These are phyloP conservation scores for Candida anglica DNA, from an alignment of 805 yeast species.

Conservation along the genomic window DNA sequence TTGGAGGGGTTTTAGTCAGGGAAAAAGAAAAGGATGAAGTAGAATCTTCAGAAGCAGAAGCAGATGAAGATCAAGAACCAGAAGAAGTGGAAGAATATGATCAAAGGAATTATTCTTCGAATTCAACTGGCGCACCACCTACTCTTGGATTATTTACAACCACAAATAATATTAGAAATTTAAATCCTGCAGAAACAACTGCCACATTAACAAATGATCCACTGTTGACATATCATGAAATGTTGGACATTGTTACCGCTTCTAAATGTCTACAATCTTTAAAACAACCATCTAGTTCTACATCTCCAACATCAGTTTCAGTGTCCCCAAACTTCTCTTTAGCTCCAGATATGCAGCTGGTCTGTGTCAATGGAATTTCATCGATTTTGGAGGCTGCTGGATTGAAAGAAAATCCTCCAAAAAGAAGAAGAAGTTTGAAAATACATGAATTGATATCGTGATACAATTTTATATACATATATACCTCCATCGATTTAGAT, in stretches of 20 bases:
- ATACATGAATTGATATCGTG: conserved; percentile 27
- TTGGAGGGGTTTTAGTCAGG: no score
- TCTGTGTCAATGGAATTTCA: conserved; percentile 18
- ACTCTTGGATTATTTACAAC: no score
- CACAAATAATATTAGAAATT: no score
- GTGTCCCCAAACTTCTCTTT: not conserved
- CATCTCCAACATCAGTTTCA: no score
- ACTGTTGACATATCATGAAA: conserved; percentile 8
- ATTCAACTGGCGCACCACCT: not conserved
- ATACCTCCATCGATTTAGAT: no score
- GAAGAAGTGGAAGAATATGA: not conserved
- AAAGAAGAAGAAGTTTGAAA: conserved; percentile 18
- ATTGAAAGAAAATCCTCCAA: conserved; percentile 6
- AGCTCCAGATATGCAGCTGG: not conserved
- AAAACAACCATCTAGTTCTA: conserved; percentile 1
- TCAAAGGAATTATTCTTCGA: no score
- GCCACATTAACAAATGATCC: no score
- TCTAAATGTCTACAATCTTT: conserved; percentile 32
- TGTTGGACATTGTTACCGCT: conserved; percentile 31
- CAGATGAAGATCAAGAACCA: not conserved
- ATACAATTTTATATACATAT: not conserved
- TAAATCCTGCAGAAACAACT: no score
- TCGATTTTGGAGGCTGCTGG: conserved; percentile 30
- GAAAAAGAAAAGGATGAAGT: no score
- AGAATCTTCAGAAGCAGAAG: no score